Evolutionary conservation across 345 rosid genomes (phyloP).

Genomic region (Citrus medica): DNA sequence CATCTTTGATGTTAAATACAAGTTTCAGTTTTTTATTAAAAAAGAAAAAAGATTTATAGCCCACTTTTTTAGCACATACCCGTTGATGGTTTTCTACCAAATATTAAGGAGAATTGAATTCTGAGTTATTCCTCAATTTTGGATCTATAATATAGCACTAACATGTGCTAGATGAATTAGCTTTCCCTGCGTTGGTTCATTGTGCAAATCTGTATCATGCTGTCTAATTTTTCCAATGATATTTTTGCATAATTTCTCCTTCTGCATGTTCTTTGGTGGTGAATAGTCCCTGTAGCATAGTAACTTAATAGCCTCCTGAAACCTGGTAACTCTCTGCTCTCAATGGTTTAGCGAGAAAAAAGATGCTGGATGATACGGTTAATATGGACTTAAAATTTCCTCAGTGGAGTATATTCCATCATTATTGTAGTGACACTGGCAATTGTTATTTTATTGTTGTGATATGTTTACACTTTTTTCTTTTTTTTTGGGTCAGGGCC

Average conservation of each 20-base stretch:
- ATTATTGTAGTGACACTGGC: constrained; percentile 2
- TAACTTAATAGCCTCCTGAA: neutral
- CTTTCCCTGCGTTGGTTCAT: neutral
- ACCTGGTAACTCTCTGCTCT: neutral
- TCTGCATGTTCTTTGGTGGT: neutral
- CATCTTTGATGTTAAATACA: too few relatives aligned
- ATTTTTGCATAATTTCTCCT: neutral
- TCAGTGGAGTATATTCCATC: neutral
- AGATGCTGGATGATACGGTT: neutral
- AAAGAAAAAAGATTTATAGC: neutral
- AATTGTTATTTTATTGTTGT: neutral
- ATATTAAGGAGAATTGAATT: neutral
- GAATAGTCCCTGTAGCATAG: neutral
- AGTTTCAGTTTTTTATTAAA: too few relatives aligned
- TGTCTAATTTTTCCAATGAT: neutral
- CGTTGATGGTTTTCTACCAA: neutral
- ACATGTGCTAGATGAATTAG: neutral
- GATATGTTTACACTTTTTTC: constrained; percentile 14
- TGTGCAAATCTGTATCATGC: neutral
- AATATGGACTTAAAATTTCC: neutral
- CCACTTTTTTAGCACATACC: neutral
- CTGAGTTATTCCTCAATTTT: neutral
- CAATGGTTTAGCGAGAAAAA: constrained; percentile 9
- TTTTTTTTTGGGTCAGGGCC: constrained; percentile 52
- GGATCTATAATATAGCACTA: neutral